Evolutionary conservation across 345 rosid species (phyloP).

Genomic region (Garcia nutans): DNA sequence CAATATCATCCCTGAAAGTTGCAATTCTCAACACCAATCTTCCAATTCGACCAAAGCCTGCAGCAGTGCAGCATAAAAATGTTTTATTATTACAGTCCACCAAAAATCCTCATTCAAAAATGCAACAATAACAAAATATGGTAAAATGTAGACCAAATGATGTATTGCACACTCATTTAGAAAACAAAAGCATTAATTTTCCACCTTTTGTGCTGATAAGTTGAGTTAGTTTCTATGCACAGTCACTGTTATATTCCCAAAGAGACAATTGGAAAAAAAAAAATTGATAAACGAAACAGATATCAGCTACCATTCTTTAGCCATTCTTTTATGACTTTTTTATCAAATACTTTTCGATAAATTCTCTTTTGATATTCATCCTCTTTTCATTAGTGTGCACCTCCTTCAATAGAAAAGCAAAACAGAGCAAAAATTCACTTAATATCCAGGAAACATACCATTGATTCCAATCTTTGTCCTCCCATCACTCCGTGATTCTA

Average conservation of each 20-base stretch:
- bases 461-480: constrained; percentile 87
- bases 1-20: constrained; percentile 80
- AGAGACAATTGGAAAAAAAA: no score
- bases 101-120: neutral
- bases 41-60: constrained; percentile 99
- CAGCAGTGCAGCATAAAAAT: constrained; percentile 6
- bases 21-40: constrained; percentile 92
- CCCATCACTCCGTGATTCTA: constrained; percentile 54
- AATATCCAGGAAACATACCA: constrained; percentile 44
- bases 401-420: neutral
- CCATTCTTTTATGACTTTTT: neutral
- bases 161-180: neutral
- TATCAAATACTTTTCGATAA: neutral
- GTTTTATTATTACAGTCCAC: neutral
- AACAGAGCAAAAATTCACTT: neutral
- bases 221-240: neutral
- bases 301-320: neutral
- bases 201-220: neutral
- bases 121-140: neutral
- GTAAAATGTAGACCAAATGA: neutral
- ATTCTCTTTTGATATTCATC: neutral
- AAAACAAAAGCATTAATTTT: neutral
- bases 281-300: neutral
- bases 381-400: neutral
- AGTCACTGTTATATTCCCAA: neutral